Percentiles rank a stretch among this genome's conserved stretches.
Evolutionary conservation across 495 filamentous ascomycete species (phyloP).

Genomic region (Bathelium albidoporum): DNA sequence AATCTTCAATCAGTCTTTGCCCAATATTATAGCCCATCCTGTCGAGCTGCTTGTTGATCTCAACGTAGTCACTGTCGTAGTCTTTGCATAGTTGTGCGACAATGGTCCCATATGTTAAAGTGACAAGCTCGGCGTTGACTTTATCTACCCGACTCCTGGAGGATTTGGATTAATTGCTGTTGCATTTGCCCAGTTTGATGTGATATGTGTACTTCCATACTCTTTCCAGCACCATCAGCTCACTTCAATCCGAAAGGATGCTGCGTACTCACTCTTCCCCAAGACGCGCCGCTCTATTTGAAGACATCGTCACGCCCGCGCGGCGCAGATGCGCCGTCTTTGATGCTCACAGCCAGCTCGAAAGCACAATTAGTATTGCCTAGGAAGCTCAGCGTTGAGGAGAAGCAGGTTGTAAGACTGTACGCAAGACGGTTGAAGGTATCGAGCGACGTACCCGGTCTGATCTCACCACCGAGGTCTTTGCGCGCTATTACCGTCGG

Average conservation of each 20-base stretch:
- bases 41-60: conserved; percentile 94
- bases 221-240: conserved; percentile 38
- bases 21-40: conserved; percentile 99
- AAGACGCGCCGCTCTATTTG: conserved; percentile 80
- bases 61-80: conserved; percentile 81
- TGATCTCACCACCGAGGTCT: too few relatives aligned
- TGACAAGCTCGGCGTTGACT: conserved; percentile 87
- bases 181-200: background rate
- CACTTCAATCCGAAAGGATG: background rate
- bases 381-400: background rate
- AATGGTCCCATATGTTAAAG: conserved; percentile 94
- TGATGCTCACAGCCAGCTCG: background rate
- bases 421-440: too few relatives aligned
- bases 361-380: background rate
- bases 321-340: background rate
- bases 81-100: conserved; percentile 94
- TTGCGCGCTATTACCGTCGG: too few relatives aligned
- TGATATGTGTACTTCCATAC: conserved; percentile 83
- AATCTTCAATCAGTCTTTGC: conserved; percentile 91
- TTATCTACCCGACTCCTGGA: conserved; percentile 58
- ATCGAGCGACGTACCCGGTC: too few relatives aligned
- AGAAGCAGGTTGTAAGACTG: too few relatives aligned
- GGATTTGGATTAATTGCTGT: conserved; percentile 5
- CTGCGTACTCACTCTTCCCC: conserved; percentile 79
- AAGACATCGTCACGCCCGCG: conserved; percentile 48